phyloP scores from a whole-genome alignment of 768 basidiomycete genomes.

The Antrodiella citrinella region DNA sequence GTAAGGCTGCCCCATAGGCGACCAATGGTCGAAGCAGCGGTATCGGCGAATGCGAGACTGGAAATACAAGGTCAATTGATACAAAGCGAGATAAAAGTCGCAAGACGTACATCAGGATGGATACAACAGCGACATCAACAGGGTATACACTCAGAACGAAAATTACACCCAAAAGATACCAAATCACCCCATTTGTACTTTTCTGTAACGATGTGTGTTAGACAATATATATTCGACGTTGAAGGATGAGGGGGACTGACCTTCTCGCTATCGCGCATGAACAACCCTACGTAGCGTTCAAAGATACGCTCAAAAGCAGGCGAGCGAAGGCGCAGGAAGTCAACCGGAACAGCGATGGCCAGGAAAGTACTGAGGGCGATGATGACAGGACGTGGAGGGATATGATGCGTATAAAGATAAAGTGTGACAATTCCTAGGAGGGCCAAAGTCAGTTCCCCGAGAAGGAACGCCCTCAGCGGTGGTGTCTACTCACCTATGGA shows the following conservation, averaged over 20 bases:
- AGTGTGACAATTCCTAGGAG: conserved; percentile 58
- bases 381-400: conserved; percentile 44
- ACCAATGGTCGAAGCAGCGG: conserved; percentile 86
- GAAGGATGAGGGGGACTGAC: too few relatives aligned
- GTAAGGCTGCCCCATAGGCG: conserved; percentile 75
- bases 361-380: conserved; percentile 58
- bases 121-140: conserved; percentile 80
- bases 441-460: conserved; percentile 4
- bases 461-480: not conserved
- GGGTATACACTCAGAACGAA: conserved; percentile 71
- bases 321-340: conserved; percentile 63
- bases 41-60: conserved; percentile 94
- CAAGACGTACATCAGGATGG: conserved; percentile 73
- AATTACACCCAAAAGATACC: conserved; percentile 86
- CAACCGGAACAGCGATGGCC: conserved; percentile 61
- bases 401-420: conserved; percentile 44
- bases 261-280: conserved; percentile 88
- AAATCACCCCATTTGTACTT: conserved; percentile 78
- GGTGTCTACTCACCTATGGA: conserved; percentile 86
- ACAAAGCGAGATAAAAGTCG: conserved; percentile 3
- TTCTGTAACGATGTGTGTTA: conserved; percentile 30
- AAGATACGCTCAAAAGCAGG: conserved; percentile 61
- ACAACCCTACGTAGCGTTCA: conserved; percentile 64
- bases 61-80: not conserved
- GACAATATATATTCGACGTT: not conserved